A percentile compares a stretch with the other conserved stretches of the same genome.
phyloP scores from a whole-genome alignment of 202 grass and related monocot genomes.

The Panicum virgatum region DNA sequence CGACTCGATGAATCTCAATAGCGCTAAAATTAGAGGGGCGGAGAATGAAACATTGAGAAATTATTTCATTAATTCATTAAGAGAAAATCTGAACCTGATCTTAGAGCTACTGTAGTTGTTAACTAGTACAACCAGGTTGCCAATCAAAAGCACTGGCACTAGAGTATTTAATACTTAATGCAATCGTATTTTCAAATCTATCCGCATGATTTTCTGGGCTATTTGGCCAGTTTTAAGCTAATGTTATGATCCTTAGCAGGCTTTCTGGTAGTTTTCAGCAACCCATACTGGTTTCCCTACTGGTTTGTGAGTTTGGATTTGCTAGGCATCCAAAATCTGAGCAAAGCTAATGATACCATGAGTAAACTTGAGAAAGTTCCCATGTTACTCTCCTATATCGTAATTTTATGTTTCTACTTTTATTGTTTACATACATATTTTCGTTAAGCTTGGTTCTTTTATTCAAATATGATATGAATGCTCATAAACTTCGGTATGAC shows the following conservation, averaged over 20 bases:
- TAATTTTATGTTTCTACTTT: neutral
- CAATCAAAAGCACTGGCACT: neutral
- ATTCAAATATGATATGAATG: neutral
- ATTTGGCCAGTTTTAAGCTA: neutral
- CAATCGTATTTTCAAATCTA: neutral
- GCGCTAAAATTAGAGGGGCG: no score
- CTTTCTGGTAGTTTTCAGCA: neutral
- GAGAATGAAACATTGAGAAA: no score
- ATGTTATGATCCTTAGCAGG: neutral
- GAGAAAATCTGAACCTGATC: neutral
- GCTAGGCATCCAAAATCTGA: neutral
- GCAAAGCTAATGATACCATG: neutral
- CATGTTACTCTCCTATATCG: constrained; percentile 4
- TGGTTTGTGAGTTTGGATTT: neutral
- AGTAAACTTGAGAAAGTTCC: neutral
- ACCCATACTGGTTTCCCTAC: neutral
- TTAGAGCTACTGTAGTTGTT: neutral
- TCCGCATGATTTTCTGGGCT: neutral
- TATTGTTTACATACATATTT: neutral
- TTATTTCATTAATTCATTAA: neutral
- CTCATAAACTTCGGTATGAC: neutral
- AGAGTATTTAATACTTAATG: neutral
- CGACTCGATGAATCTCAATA: neutral
- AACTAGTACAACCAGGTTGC: neutral
- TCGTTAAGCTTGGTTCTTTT: neutral